phyloP scores from a whole-genome alignment of 306 rosid genomes.

The Vicia sativa region DNA sequence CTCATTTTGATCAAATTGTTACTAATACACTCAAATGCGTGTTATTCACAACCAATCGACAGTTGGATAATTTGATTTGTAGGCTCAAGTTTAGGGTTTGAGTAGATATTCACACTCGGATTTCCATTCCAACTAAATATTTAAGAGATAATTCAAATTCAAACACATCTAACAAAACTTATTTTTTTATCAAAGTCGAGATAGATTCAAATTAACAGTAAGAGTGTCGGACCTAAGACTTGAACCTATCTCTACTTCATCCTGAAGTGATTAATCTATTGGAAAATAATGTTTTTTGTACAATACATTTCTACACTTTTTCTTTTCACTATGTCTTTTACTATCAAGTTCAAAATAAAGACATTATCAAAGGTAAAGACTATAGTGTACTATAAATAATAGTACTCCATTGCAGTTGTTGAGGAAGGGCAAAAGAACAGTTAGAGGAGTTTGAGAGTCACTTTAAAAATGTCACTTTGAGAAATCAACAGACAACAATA shows the following conservation, averaged over 20 bases:
- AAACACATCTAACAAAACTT: too few relatives aligned
- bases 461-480: constrained; percentile 26
- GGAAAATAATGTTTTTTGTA: neutral
- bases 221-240: rapidly evolving
- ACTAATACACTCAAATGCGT: too few relatives aligned
- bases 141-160: too few relatives aligned
- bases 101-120: neutral
- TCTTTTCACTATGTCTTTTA: neutral
- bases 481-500: constrained; percentile 20
- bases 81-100: neutral
- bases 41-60: too few relatives aligned
- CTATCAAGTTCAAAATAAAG: neutral
- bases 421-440: constrained; percentile 20
- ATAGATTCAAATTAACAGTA: too few relatives aligned
- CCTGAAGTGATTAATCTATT: too few relatives aligned
- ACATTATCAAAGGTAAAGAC: neutral
- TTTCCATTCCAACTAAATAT: too few relatives aligned
- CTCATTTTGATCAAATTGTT: too few relatives aligned
- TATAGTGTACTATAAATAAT: neutral
- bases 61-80: too few relatives aligned
- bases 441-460: neutral
- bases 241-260: neutral
- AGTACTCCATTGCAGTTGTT: neutral
- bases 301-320: neutral
- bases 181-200: neutral